These are phyloP conservation scores for Andrographis paniculata DNA, from an alignment of 305 asterid species.

Conservation along the genomic window DNA sequence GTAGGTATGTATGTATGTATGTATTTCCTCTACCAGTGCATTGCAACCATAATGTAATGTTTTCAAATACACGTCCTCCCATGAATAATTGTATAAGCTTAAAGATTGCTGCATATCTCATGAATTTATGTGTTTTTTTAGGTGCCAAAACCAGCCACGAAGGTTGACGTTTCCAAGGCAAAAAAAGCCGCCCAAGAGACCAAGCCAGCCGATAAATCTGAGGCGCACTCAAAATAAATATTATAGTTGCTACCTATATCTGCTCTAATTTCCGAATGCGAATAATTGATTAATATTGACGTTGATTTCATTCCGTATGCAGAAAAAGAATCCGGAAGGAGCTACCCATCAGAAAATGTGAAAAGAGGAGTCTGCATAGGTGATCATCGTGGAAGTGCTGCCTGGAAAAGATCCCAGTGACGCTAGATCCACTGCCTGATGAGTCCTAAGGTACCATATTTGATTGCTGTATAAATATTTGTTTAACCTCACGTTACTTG, in stretches of 20 bases:
- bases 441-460: slow-evolving; percentile 26
- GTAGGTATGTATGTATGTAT: too few relatives aligned
- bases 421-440: slow-evolving; percentile 61
- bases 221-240: slow-evolving; percentile 35
- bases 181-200: slow-evolving; percentile 40
- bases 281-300: too few relatives aligned
- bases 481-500: too few relatives aligned
- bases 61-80: neutral
- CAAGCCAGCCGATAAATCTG: slow-evolving; percentile 30
- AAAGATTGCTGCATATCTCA: slow-evolving; percentile 7
- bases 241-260: too few relatives aligned
- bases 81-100: neutral
- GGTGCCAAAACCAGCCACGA: slow-evolving; percentile 38
- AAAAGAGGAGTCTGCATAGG: slow-evolving; percentile 40
- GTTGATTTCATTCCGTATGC: slow-evolving; percentile 18
- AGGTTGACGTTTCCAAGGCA: slow-evolving; percentile 46
- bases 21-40: too few relatives aligned
- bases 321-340: slow-evolving; percentile 46
- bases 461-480: too few relatives aligned
- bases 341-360: slow-evolving; percentile 39
- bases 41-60: neutral
- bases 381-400: slow-evolving; percentile 55
- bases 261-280: too few relatives aligned
- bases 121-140: slow-evolving; percentile 15
- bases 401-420: slow-evolving; percentile 60